Conservation (phyloP, 495 filamentous ascomycete species). For the Talaromyces proteolyticus region DNA sequence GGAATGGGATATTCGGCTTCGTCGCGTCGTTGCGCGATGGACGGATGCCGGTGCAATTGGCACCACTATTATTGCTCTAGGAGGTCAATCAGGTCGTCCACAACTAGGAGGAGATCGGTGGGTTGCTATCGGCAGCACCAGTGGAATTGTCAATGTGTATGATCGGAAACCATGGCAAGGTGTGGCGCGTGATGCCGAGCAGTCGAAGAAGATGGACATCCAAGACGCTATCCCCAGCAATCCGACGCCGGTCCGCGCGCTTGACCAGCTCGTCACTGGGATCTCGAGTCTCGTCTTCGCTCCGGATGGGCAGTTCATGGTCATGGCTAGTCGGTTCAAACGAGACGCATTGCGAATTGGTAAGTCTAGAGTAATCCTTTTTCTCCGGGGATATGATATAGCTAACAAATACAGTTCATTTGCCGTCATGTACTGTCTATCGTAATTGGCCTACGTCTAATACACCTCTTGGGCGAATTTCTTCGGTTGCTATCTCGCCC, state of each 20-base stretch:
- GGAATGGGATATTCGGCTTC: conserved; percentile 70
- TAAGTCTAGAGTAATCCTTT: conserved; percentile 17
- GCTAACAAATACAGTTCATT: conserved; percentile 55
- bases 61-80: conserved; percentile 73
- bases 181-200: conserved; percentile 13
- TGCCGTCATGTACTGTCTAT: conserved; percentile 90
- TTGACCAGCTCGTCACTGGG: conserved; percentile 84
- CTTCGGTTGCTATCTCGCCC: conserved; percentile 69
- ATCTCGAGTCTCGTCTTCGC: conserved; percentile 73
- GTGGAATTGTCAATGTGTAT: conserved; percentile 89
- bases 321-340: conserved; percentile 77
- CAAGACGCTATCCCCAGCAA: conserved; percentile 47
- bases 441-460: conserved; percentile 91
- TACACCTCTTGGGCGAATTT: conserved; percentile 84
- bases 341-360: conserved; percentile 76
- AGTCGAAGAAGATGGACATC: conserved; percentile 19
- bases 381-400: neutral
- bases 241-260: conserved; percentile 61
- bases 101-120: conserved; percentile 77
- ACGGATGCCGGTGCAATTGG: conserved; percentile 85
- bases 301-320: conserved; percentile 82
- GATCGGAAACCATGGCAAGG: conserved; percentile 63
- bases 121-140: conserved; percentile 79
- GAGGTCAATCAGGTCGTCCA: conserved; percentile 44
- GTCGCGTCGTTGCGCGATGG: conserved; percentile 73